These are phyloP conservation scores for Sphaerulina populicola DNA, from an alignment of 2,329 filamentous ascomycete genomes.

Conservation along the genomic window DNA sequence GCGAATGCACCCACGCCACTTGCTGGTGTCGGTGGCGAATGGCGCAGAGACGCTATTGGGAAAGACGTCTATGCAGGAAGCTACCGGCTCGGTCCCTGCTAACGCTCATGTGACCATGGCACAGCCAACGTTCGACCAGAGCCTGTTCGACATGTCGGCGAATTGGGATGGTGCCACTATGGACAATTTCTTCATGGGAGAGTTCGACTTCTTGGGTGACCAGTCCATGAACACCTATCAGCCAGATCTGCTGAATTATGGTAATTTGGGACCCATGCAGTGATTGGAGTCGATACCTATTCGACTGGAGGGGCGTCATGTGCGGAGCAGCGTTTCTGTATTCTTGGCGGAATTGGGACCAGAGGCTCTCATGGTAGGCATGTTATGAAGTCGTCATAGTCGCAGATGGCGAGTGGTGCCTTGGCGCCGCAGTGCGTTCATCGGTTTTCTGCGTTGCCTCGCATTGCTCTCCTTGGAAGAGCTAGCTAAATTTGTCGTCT, in stretches of 20 bases:
- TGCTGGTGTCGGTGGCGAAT: slow-evolving; percentile 26
- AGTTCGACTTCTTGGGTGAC: slow-evolving; percentile 28
- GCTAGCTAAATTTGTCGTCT: too few relatives aligned
- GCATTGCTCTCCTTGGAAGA: too few relatives aligned
- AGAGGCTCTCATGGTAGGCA: too few relatives aligned
- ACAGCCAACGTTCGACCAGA: slow-evolving; percentile 27
- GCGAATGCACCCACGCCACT: slow-evolving; percentile 28
- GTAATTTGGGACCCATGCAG: slow-evolving; percentile 17
- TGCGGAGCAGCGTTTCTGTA: not conserved
- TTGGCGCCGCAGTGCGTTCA: too few relatives aligned
- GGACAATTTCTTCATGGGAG: slow-evolving; percentile 29
- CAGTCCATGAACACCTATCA: slow-evolving; percentile 21
- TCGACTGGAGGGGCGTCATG: not conserved
- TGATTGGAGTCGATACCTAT: not conserved
- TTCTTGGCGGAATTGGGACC: too few relatives aligned
- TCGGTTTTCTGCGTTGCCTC: too few relatives aligned
- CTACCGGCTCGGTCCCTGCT: slow-evolving; percentile 18
- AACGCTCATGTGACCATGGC: slow-evolving; percentile 27
- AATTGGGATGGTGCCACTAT: slow-evolving; percentile 20
- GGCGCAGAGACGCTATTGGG: slow-evolving; percentile 26
- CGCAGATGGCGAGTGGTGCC: not conserved
- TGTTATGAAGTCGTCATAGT: not conserved
- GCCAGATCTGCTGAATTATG: slow-evolving; percentile 21
- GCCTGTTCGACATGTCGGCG: slow-evolving; percentile 24
- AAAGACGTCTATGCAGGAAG: slow-evolving; percentile 17